Base-by-base conservation (phyloP, 768 basidiomycete species). In the Suillus weaverae region DNA sequence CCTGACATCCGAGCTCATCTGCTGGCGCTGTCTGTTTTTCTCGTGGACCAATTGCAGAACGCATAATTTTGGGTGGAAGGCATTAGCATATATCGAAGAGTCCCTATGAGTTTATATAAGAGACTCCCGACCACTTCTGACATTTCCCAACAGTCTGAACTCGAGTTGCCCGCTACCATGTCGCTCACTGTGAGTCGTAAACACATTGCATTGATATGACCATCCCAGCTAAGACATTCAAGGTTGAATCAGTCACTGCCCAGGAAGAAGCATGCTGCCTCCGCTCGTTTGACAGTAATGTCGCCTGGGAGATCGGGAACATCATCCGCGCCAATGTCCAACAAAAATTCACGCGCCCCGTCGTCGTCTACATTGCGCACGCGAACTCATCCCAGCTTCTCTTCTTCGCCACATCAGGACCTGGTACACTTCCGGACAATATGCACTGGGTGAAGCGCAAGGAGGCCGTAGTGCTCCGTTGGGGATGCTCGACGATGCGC, bases 381-480 rank as follows among this genome's bases (percentile, higher is more conserved):
- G 77, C 72, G 8, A 76, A 73, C 62, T 67, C 66, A 3, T 64
- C 66, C 53, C 77, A 78, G 35, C 53, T 74, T 3, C 70, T 78
- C 36, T 78, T 78, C 70, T 74, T 76, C 50, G 67, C 70, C 51
- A 67, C 65, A 1, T 70, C 76, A 1, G 62, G 66, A 0, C 69
- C 75, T 0, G 77, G 77, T 1, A 76, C 77, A 2, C 67, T 68
- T 33, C 70, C 73, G 0, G 75, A 76, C 54, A 76, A 74, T 32
- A 76, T 73, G 69, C 63, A 60, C 41, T 78, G 74, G 76, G 75
- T 77, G 41, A 73, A 74, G 6, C 76, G 77, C 39, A 77, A 77
- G 26, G 75, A 77, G 26, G 70, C 68, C 7, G 70, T 68, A 0
- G 75, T 78, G 9, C 71, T 77, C 1, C 56, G 75, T 33, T 78